phyloP scores from a whole-genome alignment of 371 early-diverging fungal genomes.

The Thermomucor indicae-seudaticae region DNA sequence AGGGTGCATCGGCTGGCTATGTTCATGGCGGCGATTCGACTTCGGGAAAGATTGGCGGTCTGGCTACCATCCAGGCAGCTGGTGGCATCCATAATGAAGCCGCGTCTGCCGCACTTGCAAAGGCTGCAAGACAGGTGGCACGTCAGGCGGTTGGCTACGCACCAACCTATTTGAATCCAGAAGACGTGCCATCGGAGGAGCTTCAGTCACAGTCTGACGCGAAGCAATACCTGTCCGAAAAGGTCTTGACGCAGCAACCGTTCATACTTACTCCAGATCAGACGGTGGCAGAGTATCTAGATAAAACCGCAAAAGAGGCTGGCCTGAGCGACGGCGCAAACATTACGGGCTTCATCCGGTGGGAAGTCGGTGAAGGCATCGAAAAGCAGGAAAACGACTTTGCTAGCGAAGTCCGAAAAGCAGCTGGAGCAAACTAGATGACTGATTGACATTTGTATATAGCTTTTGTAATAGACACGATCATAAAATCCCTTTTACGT shows the following conservation, averaged over 20 bases:
- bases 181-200: slow-evolving; percentile 47
- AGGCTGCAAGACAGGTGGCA: slow-evolving; percentile 66
- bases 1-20: slow-evolving; percentile 51
- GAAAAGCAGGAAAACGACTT: slow-evolving; percentile 73
- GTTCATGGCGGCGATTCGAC: slow-evolving; percentile 68
- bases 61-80: slow-evolving; percentile 55
- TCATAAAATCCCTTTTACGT: too few species aligned
- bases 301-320: slow-evolving; percentile 25
- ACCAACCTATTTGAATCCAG: slow-evolving; percentile 48
- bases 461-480: too few species aligned
- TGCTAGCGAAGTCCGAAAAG: slow-evolving; percentile 70
- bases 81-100: slow-evolving; percentile 25
- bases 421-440: slow-evolving; percentile 16
- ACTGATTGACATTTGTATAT: too few species aligned
- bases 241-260: slow-evolving; percentile 67
- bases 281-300: slow-evolving; percentile 41
- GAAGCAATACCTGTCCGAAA: slow-evolving; percentile 50
- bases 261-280: slow-evolving; percentile 78
- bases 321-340: slow-evolving; percentile 56
- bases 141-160: slow-evolving; percentile 78
- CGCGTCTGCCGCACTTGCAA: slow-evolving; percentile 29
- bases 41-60: slow-evolving; percentile 65
- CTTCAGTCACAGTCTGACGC: slow-evolving; percentile 24
- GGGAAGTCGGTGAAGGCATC: slow-evolving; percentile 85
- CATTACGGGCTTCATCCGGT: slow-evolving; percentile 67